phyloP scores from a whole-genome alignment of 2,329 filamentous ascomycete species.

The Cadophora luteo-olivacea region DNA sequence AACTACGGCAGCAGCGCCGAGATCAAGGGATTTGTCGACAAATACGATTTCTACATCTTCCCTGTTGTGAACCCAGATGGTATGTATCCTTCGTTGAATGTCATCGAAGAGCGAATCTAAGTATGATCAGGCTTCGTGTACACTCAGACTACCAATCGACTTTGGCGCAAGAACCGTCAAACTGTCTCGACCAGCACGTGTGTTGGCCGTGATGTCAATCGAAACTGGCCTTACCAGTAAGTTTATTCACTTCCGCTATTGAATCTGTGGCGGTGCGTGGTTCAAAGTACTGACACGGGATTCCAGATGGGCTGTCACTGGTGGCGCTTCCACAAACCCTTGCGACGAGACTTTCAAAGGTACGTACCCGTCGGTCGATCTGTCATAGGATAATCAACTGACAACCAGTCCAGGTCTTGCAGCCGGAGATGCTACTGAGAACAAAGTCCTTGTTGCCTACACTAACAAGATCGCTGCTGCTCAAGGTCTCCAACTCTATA shows the following conservation, averaged over 20 bases:
- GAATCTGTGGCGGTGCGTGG: no score
- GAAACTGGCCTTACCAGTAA: slow-evolving; percentile 58
- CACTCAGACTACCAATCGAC: slow-evolving; percentile 59
- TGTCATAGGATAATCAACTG: background rate
- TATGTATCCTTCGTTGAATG: background rate
- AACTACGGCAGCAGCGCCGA: slow-evolving; percentile 50
- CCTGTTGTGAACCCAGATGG: slow-evolving; percentile 69
- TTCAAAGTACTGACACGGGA: background rate
- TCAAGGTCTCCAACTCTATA: slow-evolving; percentile 64
- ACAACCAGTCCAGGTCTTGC: slow-evolving; percentile 43
- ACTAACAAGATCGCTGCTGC: slow-evolving; percentile 50
- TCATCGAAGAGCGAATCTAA: background rate
- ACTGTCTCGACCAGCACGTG: slow-evolving; percentile 48
- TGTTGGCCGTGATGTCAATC: slow-evolving; percentile 62
- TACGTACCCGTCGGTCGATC: background rate
- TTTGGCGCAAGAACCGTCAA: slow-evolving; percentile 69
- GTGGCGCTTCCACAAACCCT: slow-evolving; percentile 57
- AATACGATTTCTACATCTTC: slow-evolving; percentile 71
- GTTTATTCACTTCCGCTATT: background rate
- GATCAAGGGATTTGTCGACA: slow-evolving; percentile 58
- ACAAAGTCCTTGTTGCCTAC: slow-evolving; percentile 54
- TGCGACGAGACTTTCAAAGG: slow-evolving; percentile 57
- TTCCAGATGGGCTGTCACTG: slow-evolving; percentile 51
- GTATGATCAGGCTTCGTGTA: slow-evolving; percentile 53
- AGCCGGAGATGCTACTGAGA: slow-evolving; percentile 58